These are phyloP conservation scores for Saccharomycopsis hybrid DNA, from an alignment of 1,139 yeast species.

Conservation along the genomic window DNA sequence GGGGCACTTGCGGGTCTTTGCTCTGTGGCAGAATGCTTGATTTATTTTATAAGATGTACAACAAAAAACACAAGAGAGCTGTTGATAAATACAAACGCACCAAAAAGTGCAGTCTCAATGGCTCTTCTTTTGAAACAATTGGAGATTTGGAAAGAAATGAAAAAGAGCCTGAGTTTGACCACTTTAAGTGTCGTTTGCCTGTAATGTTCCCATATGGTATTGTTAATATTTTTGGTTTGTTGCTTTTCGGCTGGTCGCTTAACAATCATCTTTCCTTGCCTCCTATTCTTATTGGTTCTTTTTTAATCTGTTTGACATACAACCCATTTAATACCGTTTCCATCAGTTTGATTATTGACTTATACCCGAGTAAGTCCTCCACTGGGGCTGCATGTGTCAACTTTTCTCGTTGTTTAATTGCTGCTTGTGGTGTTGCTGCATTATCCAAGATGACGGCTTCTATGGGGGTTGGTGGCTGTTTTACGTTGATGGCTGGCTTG, in stretches of 20 bases:
- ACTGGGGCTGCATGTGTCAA: slow-evolving; percentile 57
- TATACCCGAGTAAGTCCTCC: slow-evolving; percentile 49
- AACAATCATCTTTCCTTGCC: slow-evolving; percentile 6
- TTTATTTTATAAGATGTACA: slow-evolving; percentile 34
- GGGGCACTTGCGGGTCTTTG: slow-evolving; percentile 48
- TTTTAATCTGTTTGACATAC: slow-evolving; percentile 1
- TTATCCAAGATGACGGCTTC: slow-evolving; percentile 46
- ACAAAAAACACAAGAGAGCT: slow-evolving; percentile 15
- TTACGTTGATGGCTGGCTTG: slow-evolving; percentile 46
- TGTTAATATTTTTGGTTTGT: slow-evolving; percentile 1
- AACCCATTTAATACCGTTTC: slow-evolving; percentile 5
- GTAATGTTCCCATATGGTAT: slow-evolving; percentile 5
- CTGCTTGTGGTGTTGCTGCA: slow-evolving; percentile 58
- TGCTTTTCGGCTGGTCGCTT: slow-evolving; percentile 12
- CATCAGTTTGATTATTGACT: slow-evolving; percentile 1
- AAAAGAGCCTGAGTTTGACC: slow-evolving; percentile 21
- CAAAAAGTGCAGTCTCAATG: not conserved
- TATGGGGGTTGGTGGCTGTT: slow-evolving; percentile 58
- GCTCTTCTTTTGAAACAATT: not conserved
- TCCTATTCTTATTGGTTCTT: slow-evolving; percentile 8
- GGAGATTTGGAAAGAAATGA: not conserved
- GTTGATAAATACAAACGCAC: not conserved
- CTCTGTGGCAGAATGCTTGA: slow-evolving; percentile 43
- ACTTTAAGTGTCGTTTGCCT: slow-evolving; percentile 40
- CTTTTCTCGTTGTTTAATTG: slow-evolving; percentile 50